A percentile compares a stretch with the other conserved stretches of the same genome.
phyloP scores from a whole-genome alignment of 1,284 basidiomycete species.

The Cutaneotrichosporon cyanovorans region DNA sequence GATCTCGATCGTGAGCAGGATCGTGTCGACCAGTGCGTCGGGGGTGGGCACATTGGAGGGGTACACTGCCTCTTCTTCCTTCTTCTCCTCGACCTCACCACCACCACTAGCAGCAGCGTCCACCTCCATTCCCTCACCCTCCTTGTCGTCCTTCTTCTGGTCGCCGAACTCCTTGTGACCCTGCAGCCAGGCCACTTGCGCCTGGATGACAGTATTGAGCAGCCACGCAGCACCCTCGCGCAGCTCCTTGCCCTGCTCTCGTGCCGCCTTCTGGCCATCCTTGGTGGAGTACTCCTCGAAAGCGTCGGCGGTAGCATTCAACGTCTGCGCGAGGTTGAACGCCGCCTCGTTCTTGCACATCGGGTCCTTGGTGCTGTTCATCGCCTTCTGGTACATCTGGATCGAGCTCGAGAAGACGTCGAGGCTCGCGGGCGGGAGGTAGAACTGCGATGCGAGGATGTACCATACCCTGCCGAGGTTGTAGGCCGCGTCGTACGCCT shows the following conservation, averaged over 20 bases:
- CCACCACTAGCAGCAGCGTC: too few species aligned
- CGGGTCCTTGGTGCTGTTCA: slow-evolving; percentile 22
- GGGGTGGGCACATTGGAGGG: slow-evolving; percentile 37
- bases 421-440: slow-evolving; percentile 34
- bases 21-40: slow-evolving; percentile 36
- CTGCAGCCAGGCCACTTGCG: slow-evolving; percentile 28
- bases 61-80: slow-evolving; percentile 17
- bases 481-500: slow-evolving; percentile 41
- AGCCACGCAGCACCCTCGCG: slow-evolving; percentile 29
- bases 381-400: slow-evolving; percentile 30
- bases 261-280: background rate
- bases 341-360: slow-evolving; percentile 35
- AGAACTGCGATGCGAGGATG: slow-evolving; percentile 37
- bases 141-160: slow-evolving; percentile 4
- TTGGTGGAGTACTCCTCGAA: slow-evolving; percentile 31
- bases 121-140: slow-evolving; percentile 8
- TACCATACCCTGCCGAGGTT: slow-evolving; percentile 44
- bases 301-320: slow-evolving; percentile 33
- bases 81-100: slow-evolving; percentile 3
- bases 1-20: slow-evolving; percentile 29
- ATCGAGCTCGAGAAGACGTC: slow-evolving; percentile 22
- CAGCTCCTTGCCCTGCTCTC: slow-evolving; percentile 8
- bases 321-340: slow-evolving; percentile 41
- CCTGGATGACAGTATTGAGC: slow-evolving; percentile 30
- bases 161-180: slow-evolving; percentile 6